phyloP scores from a whole-genome alignment of 139 green algal species.

The Volvox africanus region DNA sequence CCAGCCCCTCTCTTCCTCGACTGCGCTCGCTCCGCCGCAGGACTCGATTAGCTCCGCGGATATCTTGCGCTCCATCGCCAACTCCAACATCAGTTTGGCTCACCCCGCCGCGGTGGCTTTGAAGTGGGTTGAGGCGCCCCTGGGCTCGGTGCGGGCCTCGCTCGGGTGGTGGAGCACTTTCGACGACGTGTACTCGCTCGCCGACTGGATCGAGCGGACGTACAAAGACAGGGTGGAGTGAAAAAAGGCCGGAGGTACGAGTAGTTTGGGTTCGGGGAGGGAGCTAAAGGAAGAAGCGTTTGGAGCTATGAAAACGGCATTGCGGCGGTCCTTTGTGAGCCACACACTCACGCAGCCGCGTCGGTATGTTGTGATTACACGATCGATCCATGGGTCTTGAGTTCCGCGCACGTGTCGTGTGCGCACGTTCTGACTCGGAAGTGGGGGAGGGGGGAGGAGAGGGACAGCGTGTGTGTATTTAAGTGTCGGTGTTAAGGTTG shows the following conservation, averaged over 20 bases:
- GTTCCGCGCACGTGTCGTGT: too few relatives aligned
- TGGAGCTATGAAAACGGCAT: too few relatives aligned
- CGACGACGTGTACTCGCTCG: slow-evolving; percentile 72
- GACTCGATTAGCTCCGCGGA: slow-evolving; percentile 26
- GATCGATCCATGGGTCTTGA: too few relatives aligned
- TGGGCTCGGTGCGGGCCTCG: slow-evolving; percentile 71
- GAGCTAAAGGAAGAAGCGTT: too few relatives aligned
- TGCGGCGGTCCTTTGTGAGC: too few relatives aligned
- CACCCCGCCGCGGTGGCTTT: slow-evolving; percentile 58
- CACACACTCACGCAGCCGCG: too few relatives aligned
- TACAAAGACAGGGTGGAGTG: slow-evolving; percentile 65
- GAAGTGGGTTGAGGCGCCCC: slow-evolving; percentile 67
- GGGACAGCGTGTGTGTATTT: too few relatives aligned
- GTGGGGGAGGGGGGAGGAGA: too few relatives aligned
- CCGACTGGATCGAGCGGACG: slow-evolving; percentile 66
- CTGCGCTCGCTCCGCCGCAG: background rate
- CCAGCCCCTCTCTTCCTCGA: background rate
- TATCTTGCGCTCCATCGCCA: slow-evolving; percentile 48
- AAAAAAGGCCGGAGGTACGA: background rate
- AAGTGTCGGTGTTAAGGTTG: too few relatives aligned
- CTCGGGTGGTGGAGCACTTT: slow-evolving; percentile 78
- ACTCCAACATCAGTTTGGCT: slow-evolving; percentile 45
- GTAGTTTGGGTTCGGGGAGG: too few relatives aligned
- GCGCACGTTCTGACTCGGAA: too few relatives aligned
- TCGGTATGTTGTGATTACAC: too few relatives aligned